Conservation (phyloP, 1,284 basidiomycete genomes). For the Salmacisia buchloeana region DNA sequence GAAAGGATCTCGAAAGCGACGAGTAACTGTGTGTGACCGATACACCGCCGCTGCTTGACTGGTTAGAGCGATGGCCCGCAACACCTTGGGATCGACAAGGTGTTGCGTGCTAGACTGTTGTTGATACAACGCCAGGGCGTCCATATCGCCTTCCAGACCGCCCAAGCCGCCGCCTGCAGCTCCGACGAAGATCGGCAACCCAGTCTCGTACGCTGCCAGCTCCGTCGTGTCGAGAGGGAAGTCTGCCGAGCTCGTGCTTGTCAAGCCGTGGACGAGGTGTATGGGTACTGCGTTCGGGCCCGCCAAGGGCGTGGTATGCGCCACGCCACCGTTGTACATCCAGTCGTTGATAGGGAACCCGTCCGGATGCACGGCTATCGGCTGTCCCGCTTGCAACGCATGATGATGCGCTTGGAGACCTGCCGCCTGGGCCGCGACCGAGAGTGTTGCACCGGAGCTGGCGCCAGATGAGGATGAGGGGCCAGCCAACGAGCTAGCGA, state of each 20-base stretch:
- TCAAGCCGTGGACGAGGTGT: constrained; percentile 47
- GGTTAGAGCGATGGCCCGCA: constrained; percentile 45
- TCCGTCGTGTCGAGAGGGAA: constrained; percentile 46
- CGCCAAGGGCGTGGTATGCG: constrained; percentile 18
- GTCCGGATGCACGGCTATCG: neutral
- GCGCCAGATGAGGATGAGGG: constrained; percentile 15
- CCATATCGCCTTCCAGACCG: neutral
- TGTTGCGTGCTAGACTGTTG: too few species aligned
- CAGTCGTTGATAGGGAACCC: neutral
- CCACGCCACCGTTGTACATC: constrained; percentile 12
- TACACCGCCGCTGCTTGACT: constrained; percentile 39
- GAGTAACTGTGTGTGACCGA: constrained; percentile 41
- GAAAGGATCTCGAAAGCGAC: constrained; percentile 46
- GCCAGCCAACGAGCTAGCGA: constrained; percentile 37
- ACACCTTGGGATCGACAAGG: constrained; percentile 36
- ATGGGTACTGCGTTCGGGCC: constrained; percentile 47
- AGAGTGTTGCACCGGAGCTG: constrained; percentile 8
- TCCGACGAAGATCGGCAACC: neutral
- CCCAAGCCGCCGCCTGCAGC: neutral
- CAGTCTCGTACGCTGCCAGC: constrained; percentile 22
- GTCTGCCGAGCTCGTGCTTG: constrained; percentile 33
- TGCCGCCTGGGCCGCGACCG: constrained; percentile 20
- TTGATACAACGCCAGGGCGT: neutral
- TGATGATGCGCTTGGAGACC: neutral
- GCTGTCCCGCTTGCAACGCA: neutral